Conservation (phyloP, 148 eudicot genomes). For the Heliamphora exappendiculata region DNA sequence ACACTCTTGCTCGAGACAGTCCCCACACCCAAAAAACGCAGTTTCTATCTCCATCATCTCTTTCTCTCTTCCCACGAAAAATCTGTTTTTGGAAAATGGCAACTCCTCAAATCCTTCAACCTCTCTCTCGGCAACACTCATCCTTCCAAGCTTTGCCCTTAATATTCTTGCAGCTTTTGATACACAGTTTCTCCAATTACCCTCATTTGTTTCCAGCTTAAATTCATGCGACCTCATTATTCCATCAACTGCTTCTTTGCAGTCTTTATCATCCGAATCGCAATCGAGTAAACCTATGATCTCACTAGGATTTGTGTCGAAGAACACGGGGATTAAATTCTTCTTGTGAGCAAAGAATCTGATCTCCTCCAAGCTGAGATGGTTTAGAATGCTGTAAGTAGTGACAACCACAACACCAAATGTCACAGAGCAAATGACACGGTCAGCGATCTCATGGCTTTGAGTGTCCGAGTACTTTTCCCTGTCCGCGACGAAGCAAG, state of each 20-base stretch:
- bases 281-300: slow-evolving; percentile 22
- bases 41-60: slow-evolving; percentile 65
- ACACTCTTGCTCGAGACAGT: slow-evolving; percentile 31
- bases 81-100: slow-evolving; percentile 61
- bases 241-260: slow-evolving; percentile 60
- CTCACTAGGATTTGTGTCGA: slow-evolving; percentile 45
- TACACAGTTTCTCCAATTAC: slow-evolving; percentile 68
- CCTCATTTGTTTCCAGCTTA: slow-evolving; percentile 53
- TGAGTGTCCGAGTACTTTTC: slow-evolving; percentile 66
- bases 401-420: slow-evolving; percentile 70
- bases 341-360: slow-evolving; percentile 78
- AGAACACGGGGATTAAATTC: slow-evolving; percentile 74
- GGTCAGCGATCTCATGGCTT: slow-evolving; percentile 88
- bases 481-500: slow-evolving; percentile 78
- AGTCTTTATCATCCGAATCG: slow-evolving; percentile 48
- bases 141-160: slow-evolving; percentile 64
- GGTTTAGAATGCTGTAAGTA: slow-evolving; percentile 39
- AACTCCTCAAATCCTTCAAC: slow-evolving; percentile 45
- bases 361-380: slow-evolving; percentile 62
- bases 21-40: slow-evolving; percentile 52
- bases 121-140: slow-evolving; percentile 51
- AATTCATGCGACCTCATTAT: slow-evolving; percentile 47
- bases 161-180: slow-evolving; percentile 52
- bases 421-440: slow-evolving; percentile 77
- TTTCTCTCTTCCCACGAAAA: slow-evolving; percentile 61